Evolutionary conservation across 2,329 filamentous ascomycete genomes (phyloP), one percentile per base, ranked within the genome.

Genomic region (Fusarium sarcochroum): DNA sequence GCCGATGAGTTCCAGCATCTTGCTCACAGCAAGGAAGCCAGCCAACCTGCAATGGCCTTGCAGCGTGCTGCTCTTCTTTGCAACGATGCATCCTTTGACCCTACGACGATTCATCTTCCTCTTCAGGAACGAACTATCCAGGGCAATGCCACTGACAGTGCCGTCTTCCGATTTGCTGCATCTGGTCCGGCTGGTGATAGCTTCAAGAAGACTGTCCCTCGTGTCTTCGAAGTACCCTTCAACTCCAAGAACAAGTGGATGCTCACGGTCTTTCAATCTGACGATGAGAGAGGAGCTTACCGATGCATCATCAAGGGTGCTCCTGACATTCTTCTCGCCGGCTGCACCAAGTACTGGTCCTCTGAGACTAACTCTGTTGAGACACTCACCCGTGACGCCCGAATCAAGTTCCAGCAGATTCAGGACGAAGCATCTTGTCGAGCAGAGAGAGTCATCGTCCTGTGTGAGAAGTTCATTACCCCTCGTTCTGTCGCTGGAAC

Each of bases 271-370:
- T 78, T 77, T 45, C 62, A 68, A 7, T 60, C 74, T 15, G 77
- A 77, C 42, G 58, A 70, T 2, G 56, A 63, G 2, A 44, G 57
- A 14, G 71, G 65, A 10, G 45, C 73, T 13, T 83, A 82, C 53
- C 79, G 82, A 27, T 76, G 85, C 7, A 83, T 83, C 58, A 80
- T 87, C 69, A 87, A 87, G 75, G 85, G 85, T 32, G 85, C 85
- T 1, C 85, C 85, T 0, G 85, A 87, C 66, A 84, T 87, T 18
- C 77, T 87, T 1, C 66, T 82, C 7, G 69, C 75, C 1, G 74
- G 75, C 3, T 81, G 79, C 45, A 77, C 77, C 2, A 71, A 71
- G 34, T 81, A 77, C 66, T 80, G 78, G 77, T 79, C 79, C 0
- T 61, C 58, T 5, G 72, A 73, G 48, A 66, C 71, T 25, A 75